phyloP scores from a whole-genome alignment of 257 asterid genomes.

The Nicotiana obtusifolia region DNA sequence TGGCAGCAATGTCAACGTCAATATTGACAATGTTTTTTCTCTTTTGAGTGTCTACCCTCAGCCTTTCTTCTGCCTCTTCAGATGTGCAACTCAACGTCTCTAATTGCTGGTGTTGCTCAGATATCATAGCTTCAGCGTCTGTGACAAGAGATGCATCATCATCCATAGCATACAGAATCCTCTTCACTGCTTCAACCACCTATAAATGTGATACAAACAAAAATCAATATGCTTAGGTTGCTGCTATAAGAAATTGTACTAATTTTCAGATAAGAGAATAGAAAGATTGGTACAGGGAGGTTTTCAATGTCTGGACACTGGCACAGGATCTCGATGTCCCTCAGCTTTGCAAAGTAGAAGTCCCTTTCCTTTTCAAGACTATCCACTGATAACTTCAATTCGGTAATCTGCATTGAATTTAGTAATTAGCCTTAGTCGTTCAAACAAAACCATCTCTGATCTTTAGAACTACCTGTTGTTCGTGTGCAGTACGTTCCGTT shows the following conservation, averaged over 20 bases:
- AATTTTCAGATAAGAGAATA: background rate
- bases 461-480: slow-evolving; percentile 49
- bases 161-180: slow-evolving; percentile 64
- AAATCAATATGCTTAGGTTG: background rate
- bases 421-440: background rate
- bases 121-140: slow-evolving; percentile 70
- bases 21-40: slow-evolving; percentile 68
- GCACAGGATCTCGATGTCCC: slow-evolving; percentile 83
- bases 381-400: slow-evolving; percentile 75
- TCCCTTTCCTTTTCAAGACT: slow-evolving; percentile 93
- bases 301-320: slow-evolving; percentile 69
- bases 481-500: slow-evolving; percentile 52
- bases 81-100: slow-evolving; percentile 29
- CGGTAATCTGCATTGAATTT: slow-evolving; percentile 54
- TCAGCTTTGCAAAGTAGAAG: slow-evolving; percentile 79
- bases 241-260: background rate
- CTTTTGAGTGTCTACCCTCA: slow-evolving; percentile 61
- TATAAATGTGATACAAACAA: slow-evolving; percentile 15
- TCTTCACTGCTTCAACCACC: slow-evolving; percentile 65
- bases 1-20: slow-evolving; percentile 82
- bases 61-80: slow-evolving; percentile 43
- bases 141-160: slow-evolving; percentile 59
- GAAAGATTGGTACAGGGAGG: slow-evolving; percentile 36
- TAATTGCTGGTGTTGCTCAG: slow-evolving; percentile 34
- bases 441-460: background rate